Base-by-base conservation (phyloP, 2,329 filamentous ascomycete genomes). In the Rhexocercosporidium sp. region DNA sequence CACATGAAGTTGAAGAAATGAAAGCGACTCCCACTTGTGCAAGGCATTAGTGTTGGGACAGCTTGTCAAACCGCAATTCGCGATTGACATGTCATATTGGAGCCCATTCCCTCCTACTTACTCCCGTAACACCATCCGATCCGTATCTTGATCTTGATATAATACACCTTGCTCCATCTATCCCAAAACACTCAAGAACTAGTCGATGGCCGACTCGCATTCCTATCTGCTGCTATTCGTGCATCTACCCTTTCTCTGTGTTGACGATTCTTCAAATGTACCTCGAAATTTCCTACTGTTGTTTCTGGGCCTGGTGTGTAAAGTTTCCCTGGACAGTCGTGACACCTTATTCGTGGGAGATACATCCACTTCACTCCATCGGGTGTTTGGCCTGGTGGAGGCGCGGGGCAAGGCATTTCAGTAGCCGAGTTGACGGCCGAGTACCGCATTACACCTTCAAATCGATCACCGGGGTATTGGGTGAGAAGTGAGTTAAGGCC, bases 401-500 rank as follows among this genome's bases (percentile, higher is more conserved):
- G 84, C 75, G 77, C 80, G 44, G 88, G 82, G 60, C 92, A 84
- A 25, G 89, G 87, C 22, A 86, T 81, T 68, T 91, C 88, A 2
- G 92, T 94, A 59, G 86, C 83, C 12, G 86, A 86, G 78, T 97
- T 91, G 69, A 97, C 87, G 66, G 92, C 90, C 27, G 89, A 92
- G 79, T 96, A 94, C 68, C 94, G 93, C 96, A 99, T 99, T 25
- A 91, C 87, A 63, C 90, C 91, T 79, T 97, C 93, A 77, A 98
- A 98, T 34, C 87, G 86, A 78, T 97, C 94, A 73, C 90, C 87
- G 3, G 92, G 90, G 75, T 97, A 95, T 20, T 80, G 80, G 67
- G 85, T 83, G 72, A 88, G 88, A 73, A 98, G 86, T 27, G 88
- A 85, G 67, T 86, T 83, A n/a, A 98, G 87, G 62, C 92, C 91